Percentiles rank a stretch among this genome's conserved stretches.
Conservation (phyloP, 129 eudicot genomes). For the Artemisia annua region DNA sequence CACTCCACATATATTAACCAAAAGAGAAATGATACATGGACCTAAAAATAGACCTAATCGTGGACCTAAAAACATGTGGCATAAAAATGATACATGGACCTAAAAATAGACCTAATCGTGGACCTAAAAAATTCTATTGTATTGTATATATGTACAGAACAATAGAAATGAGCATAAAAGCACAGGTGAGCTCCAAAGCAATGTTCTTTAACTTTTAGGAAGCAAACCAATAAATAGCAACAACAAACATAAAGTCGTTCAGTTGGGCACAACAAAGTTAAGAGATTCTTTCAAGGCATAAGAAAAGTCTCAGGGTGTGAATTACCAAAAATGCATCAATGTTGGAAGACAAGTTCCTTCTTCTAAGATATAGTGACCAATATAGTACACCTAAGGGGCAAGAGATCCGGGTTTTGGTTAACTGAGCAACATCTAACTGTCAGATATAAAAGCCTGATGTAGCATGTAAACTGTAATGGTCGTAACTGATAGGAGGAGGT, state of each 20-base stretch:
- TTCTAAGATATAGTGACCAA: background rate
- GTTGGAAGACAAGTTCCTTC: background rate
- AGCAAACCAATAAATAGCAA: background rate
- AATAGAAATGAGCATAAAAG: no score
- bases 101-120: no score
- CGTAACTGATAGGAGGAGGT: background rate
- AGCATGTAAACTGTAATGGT: background rate
- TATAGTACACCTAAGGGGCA: background rate
- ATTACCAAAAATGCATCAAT: background rate
- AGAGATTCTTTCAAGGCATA: background rate
- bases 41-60: no score
- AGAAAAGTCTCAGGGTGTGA: background rate
- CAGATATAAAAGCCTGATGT: background rate
- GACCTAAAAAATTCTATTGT: no score
- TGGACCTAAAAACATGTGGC: no score
- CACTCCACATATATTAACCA: no score
- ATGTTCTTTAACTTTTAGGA: background rate
- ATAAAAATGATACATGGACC: no score
- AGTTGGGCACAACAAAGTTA: background rate
- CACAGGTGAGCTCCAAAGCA: no score
- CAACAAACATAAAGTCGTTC: background rate
- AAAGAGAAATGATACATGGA: no score
- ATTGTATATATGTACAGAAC: no score
- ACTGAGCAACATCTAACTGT: constrained; percentile 2
- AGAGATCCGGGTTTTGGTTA: no score